Evolutionary conservation across 805 yeast genomes (phyloP).

Genomic region (Candida orba): DNA sequence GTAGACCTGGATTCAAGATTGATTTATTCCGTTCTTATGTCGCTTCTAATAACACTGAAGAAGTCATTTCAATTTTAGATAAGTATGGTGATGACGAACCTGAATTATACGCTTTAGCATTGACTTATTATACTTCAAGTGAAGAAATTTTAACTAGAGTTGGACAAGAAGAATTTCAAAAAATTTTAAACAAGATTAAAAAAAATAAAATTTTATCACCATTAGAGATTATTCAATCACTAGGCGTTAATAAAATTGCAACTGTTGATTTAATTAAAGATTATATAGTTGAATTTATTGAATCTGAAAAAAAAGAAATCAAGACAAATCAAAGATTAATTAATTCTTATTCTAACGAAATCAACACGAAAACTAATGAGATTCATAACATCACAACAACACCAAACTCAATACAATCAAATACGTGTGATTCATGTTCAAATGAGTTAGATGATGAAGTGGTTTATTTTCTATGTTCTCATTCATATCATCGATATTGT

Average conservation of each 20-base stretch:
- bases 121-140: conserved; percentile 55
- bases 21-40: conserved; percentile 62
- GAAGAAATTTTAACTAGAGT: conserved; percentile 43
- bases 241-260: conserved; percentile 55
- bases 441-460: conserved; percentile 64
- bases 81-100: conserved; percentile 58
- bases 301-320: conserved; percentile 55
- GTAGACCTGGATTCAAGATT: conserved; percentile 29
- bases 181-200: conserved; percentile 47
- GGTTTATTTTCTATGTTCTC: conserved; percentile 79
- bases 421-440: conserved; percentile 19
- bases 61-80: conserved; percentile 49
- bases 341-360: conserved; percentile 60
- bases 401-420: conserved; percentile 33
- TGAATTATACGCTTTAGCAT: conserved; percentile 56
- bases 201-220: conserved; percentile 54
- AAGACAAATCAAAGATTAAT: conserved; percentile 60
- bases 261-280: conserved; percentile 69
- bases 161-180: conserved; percentile 40
- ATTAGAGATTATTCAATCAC: conserved; percentile 64
- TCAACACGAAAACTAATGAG: conserved; percentile 44
- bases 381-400: conserved; percentile 39
- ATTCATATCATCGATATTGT: conserved; percentile 81
- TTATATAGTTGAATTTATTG: conserved; percentile 54
- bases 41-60: conserved; percentile 48